Conservation (phyloP, 1,284 basidiomycete genomes). For the Rhodotorula glutinis region DNA sequence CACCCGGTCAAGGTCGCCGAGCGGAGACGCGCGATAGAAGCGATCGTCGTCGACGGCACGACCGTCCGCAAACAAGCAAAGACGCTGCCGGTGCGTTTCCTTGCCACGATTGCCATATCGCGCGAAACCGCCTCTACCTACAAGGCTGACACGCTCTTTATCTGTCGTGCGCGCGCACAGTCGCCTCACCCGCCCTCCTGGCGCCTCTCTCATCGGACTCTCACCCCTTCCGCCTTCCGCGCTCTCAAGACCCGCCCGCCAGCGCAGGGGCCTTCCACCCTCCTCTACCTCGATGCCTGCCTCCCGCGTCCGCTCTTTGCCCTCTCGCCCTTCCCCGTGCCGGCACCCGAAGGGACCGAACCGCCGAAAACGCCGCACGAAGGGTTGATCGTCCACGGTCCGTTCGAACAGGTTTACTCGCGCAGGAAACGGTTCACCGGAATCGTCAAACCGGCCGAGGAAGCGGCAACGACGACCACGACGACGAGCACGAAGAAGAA, state of each 20-base stretch:
- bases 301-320: slow-evolving; percentile 4
- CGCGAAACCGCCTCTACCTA: too few relatives aligned
- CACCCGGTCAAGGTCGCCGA: not conserved
- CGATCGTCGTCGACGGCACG: slow-evolving; percentile 3
- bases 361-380: slow-evolving; percentile 9
- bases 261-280: not conserved
- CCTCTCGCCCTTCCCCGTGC: slow-evolving; percentile 8
- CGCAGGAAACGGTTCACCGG: too few relatives aligned
- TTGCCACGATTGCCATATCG: too few relatives aligned
- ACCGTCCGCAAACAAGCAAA: not conserved
- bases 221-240: slow-evolving; percentile 1
- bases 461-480: not conserved
- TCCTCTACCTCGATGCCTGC: slow-evolving; percentile 26
- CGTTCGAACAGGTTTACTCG: slow-evolving; percentile 5
- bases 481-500: not conserved
- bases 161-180: not conserved
- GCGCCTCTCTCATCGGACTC: not conserved
- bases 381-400: slow-evolving; percentile 1
- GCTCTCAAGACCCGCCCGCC: not conserved
- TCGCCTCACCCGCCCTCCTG: not conserved
- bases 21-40: slow-evolving; percentile 5
- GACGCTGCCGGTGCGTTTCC: slow-evolving; percentile 10
- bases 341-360: not conserved
- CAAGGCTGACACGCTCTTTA: too few relatives aligned
- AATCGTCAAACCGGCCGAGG: too few relatives aligned